Conservation (phyloP, 1,284 basidiomycete species). For the Rhodotorula sp. region DNA sequence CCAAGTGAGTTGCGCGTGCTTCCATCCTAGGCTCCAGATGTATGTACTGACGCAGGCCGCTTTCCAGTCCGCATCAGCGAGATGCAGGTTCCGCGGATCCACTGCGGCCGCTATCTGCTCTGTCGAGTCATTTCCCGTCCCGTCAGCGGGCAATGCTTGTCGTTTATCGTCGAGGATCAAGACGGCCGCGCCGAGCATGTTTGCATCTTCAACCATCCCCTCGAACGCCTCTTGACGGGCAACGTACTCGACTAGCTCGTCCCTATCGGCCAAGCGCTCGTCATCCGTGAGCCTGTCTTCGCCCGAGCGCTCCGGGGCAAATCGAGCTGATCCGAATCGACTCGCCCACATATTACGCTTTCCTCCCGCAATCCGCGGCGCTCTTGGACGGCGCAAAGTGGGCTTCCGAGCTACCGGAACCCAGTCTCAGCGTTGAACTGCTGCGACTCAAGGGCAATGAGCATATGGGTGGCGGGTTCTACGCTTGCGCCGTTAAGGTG, state of each 20-base stretch:
- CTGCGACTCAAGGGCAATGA: constrained; percentile 14
- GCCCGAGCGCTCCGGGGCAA: constrained; percentile 22
- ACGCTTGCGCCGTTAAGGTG: constrained; percentile 5
- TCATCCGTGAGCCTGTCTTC: constrained; percentile 49
- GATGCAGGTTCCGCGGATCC: neutral
- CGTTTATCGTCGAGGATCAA: constrained; percentile 8
- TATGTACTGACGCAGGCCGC: neutral
- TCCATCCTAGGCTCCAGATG: too few species aligned
- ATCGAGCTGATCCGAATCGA: constrained; percentile 45
- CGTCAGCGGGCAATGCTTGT: neutral
- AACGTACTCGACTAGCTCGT: constrained; percentile 46
- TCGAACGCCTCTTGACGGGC: constrained; percentile 26
- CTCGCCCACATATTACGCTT: constrained; percentile 29
- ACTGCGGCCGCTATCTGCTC: constrained; percentile 1
- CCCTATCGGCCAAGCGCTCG: constrained; percentile 46
- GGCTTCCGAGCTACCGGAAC: neutral
- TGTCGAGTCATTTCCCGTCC: constrained; percentile 1
- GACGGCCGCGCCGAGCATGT: constrained; percentile 26
- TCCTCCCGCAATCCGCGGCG: constrained; percentile 2
- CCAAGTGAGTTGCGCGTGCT: neutral
- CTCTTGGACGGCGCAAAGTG: constrained; percentile 6
- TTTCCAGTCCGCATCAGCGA: constrained; percentile 3
- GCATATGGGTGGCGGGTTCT: neutral
- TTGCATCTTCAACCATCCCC: constrained; percentile 48
- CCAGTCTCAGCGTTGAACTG: neutral